Conservation (phyloP, 768 basidiomycete genomes). For the Stropharia rugosoannulata region DNA sequence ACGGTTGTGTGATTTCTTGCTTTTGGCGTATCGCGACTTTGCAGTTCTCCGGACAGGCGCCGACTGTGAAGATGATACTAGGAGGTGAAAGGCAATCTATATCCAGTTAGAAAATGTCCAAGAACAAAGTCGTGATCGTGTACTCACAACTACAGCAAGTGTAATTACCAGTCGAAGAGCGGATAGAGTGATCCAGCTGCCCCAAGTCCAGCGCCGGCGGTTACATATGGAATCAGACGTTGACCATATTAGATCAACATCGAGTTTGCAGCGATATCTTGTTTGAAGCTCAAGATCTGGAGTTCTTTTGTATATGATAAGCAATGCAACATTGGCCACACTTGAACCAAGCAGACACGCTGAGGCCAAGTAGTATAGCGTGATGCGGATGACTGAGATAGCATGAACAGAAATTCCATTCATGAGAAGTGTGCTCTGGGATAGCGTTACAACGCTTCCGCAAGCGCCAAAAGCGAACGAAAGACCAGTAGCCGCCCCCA, state of each 20-base stretch:
- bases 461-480: conserved; percentile 42
- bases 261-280: conserved; percentile 51
- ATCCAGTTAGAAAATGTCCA: background rate
- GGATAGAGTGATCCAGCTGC: conserved; percentile 55
- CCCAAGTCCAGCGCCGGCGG: conserved; percentile 39
- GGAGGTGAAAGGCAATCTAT: conserved; percentile 19
- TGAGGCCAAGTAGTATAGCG: conserved; percentile 44
- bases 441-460: conserved; percentile 39
- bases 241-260: conserved; percentile 71
- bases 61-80: conserved; percentile 19
- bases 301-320: conserved; percentile 50
- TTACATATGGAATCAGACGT: conserved; percentile 28
- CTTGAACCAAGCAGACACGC: conserved; percentile 52
- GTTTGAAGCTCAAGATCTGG: conserved; percentile 35
- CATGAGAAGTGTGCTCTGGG: conserved; percentile 38
- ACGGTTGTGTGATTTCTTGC: conserved; percentile 20
- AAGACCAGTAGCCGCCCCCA: conserved; percentile 48
- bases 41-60: conserved; percentile 13
- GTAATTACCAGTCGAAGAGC: conserved; percentile 55
- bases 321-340: conserved; percentile 55
- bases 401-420: conserved; percentile 33
- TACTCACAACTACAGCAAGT: conserved; percentile 49
- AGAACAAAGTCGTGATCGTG: background rate
- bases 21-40: conserved; percentile 14
- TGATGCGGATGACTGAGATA: conserved; percentile 31